Conservation (phyloP, 2,329 filamentous ascomycete species). For the Colletotrichum sp. region DNA sequence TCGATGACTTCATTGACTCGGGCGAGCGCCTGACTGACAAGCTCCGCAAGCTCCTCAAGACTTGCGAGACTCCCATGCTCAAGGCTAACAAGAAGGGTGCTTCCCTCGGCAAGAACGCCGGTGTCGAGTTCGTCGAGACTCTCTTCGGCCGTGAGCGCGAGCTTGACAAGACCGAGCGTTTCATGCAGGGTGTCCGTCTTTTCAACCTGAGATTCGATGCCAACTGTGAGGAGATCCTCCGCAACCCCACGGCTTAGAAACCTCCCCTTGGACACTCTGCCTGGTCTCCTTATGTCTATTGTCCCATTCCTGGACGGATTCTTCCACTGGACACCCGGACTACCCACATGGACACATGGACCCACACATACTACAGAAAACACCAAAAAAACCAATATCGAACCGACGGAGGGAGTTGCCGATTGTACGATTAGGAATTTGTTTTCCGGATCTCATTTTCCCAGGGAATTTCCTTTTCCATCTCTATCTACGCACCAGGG, state of each 20-base stretch:
- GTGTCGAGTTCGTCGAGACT: conserved; percentile 93
- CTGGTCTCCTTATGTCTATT: conserved; percentile 20
- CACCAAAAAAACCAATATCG: conserved; percentile 12
- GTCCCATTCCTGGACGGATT: neutral
- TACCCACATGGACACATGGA: neutral
- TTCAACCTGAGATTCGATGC: conserved; percentile 96
- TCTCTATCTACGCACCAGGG: conserved; percentile 1
- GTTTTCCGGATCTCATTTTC: conserved; percentile 17
- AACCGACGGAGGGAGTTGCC: conserved; percentile 15
- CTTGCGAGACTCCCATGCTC: conserved; percentile 95
- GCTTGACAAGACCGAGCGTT: conserved; percentile 86
- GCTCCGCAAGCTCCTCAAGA: conserved; percentile 85
- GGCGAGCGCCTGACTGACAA: conserved; percentile 87
- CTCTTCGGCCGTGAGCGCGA: conserved; percentile 93
- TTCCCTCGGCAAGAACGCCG: conserved; percentile 88
- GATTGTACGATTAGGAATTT: conserved; percentile 23
- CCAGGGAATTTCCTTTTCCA: conserved; percentile 14
- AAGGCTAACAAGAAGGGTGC: conserved; percentile 74
- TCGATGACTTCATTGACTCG: conserved; percentile 89
- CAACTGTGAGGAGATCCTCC: conserved; percentile 91
- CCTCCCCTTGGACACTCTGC: neutral
- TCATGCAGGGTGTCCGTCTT: conserved; percentile 86
- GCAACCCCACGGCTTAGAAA: conserved; percentile 52
- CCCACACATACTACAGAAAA: neutral
- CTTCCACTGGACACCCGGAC: neutral